Conservation (phyloP, 192 early-diverging fungal species). For the Entomortierella parvispora region DNA sequence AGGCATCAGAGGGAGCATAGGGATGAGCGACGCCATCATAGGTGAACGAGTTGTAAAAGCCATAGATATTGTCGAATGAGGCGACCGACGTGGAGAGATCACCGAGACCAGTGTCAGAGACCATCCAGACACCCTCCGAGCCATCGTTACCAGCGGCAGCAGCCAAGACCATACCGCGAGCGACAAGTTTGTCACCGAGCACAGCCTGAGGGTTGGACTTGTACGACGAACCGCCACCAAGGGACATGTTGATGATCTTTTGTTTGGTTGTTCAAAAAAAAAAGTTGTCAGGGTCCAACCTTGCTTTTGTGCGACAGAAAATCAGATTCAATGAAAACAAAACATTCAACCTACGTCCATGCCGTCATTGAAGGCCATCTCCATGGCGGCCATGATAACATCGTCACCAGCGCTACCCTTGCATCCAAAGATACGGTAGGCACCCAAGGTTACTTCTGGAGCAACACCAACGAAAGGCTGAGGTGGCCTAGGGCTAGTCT, state of each 20-base stretch:
- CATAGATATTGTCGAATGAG: slow-evolving; percentile 60
- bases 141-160: slow-evolving; percentile 84
- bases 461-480: slow-evolving; percentile 79
- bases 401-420: slow-evolving; percentile 68
- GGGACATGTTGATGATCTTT: slow-evolving; percentile 74
- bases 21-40: slow-evolving; percentile 7
- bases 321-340: too few relatives aligned
- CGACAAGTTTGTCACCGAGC: slow-evolving; percentile 56
- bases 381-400: slow-evolving; percentile 80
- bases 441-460: slow-evolving; percentile 78
- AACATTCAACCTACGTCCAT: slow-evolving; percentile 61
- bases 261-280: too few relatives aligned
- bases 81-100: slow-evolving; percentile 66
- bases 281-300: not conserved
- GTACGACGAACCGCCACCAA: slow-evolving; percentile 72
- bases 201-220: slow-evolving; percentile 60
- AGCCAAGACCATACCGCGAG: slow-evolving; percentile 64
- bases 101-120: slow-evolving; percentile 67
- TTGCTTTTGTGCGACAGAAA: too few relatives aligned
- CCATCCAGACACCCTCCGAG: slow-evolving; percentile 65
- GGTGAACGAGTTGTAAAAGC: slow-evolving; percentile 26
- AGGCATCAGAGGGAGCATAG: slow-evolving; percentile 13
- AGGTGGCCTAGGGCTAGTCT: slow-evolving; percentile 23
- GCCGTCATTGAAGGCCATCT: slow-evolving; percentile 72
- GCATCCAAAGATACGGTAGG: slow-evolving; percentile 88